Percentiles rank a stretch among this genome's conserved stretches.
Conservation (phyloP, 495 filamentous ascomycete genomes). For the Penicillium steckii region DNA sequence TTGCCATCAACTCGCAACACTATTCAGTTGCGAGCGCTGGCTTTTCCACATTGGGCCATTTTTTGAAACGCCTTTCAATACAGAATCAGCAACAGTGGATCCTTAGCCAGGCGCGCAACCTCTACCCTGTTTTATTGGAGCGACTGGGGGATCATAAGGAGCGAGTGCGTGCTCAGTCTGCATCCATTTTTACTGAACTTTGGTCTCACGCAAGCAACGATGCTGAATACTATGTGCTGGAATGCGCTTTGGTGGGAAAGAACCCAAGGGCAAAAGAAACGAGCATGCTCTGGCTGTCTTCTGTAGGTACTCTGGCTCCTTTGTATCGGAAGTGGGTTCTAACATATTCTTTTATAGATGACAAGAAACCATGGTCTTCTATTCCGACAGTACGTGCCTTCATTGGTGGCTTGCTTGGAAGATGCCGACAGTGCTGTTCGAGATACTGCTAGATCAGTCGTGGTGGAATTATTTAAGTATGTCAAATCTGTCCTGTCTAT, state of each 20-base stretch:
- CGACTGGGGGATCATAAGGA: constrained; percentile 88
- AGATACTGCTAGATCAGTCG: constrained; percentile 74
- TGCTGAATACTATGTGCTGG: constrained; percentile 76
- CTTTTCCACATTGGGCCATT: constrained; percentile 81
- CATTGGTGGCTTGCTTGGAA: constrained; percentile 80
- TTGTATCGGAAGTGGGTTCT: constrained; percentile 1
- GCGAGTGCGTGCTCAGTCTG: constrained; percentile 67
- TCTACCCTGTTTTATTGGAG: constrained; percentile 73
- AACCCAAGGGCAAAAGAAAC: constrained; percentile 80
- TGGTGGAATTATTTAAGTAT: constrained; percentile 84
- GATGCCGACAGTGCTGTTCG: constrained; percentile 85
- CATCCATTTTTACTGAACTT: constrained; percentile 68
- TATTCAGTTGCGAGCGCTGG: constrained; percentile 66
- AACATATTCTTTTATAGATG: constrained; percentile 52
- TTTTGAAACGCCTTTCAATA: constrained; percentile 76
- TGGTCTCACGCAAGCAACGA: constrained; percentile 66
- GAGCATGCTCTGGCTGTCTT: constrained; percentile 74
- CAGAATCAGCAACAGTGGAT: constrained; percentile 72
- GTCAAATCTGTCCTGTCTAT: constrained; percentile 17
- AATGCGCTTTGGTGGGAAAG: constrained; percentile 72
- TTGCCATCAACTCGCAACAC: constrained; percentile 69
- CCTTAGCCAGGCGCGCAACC: constrained; percentile 60
- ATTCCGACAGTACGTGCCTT: constrained; percentile 79
- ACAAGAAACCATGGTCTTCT: constrained; percentile 70
- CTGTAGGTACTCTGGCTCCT: constrained; percentile 50